These are phyloP conservation scores for Leishmania braziliensis DNA, from an alignment of 208 protist species.

Conservation along the genomic window DNA sequence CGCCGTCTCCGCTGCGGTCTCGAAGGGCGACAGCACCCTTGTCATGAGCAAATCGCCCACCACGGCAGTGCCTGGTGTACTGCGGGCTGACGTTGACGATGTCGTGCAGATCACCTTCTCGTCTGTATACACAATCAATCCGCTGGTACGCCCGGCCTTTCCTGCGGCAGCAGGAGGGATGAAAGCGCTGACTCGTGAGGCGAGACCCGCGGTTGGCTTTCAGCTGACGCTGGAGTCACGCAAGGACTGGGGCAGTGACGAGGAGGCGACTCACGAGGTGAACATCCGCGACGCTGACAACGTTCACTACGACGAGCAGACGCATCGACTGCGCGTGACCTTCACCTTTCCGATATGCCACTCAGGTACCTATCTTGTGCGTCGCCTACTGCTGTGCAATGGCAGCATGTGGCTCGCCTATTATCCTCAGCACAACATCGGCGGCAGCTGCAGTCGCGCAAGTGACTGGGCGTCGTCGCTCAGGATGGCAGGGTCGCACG, in stretches of 20 bases:
- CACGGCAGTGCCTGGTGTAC: neutral
- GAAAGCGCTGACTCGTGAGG: neutral
- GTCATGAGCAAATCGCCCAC: neutral
- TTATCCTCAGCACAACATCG: constrained; percentile 24
- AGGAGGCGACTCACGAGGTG: constrained; percentile 72
- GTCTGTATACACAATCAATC: constrained; percentile 35
- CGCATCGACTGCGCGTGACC: constrained; percentile 27
- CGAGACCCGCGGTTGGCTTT: constrained; percentile 12
- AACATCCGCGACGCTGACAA: constrained; percentile 25
- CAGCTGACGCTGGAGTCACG: constrained; percentile 66
- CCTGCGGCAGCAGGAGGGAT: neutral
- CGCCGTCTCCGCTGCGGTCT: neutral
- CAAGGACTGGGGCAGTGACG: constrained; percentile 59
- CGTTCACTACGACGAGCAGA: constrained; percentile 37
- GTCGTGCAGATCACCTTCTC: constrained; percentile 35
- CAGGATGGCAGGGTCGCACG: neutral
- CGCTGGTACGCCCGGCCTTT: constrained; percentile 18
- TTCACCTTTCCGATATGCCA: constrained; percentile 66
- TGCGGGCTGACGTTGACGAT: constrained; percentile 38
- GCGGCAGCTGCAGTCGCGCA: neutral
- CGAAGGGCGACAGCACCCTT: neutral
- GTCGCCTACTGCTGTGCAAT: constrained; percentile 46
- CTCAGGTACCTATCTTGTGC: constrained; percentile 65
- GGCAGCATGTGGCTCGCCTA: constrained; percentile 40
- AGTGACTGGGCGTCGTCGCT: neutral